These are phyloP conservation scores for Pisolithus marmoratus DNA, from an alignment of 768 basidiomycete genomes.

Conservation along the genomic window DNA sequence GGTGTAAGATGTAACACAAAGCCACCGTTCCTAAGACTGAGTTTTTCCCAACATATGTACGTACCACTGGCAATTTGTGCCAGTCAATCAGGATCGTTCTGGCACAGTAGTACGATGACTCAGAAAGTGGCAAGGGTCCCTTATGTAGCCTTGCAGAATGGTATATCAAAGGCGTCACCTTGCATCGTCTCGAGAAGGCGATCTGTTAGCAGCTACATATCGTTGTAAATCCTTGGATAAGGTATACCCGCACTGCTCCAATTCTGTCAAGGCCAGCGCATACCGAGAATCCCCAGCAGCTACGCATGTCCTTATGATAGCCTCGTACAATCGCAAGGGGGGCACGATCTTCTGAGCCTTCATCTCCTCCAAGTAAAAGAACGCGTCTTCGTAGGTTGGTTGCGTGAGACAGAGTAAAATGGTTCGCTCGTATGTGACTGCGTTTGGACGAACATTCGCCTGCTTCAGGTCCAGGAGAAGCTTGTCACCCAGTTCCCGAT, in stretches of 20 bases:
- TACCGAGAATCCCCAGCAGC: constrained; percentile 53
- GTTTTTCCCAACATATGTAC: no score
- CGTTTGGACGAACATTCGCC: constrained; percentile 48
- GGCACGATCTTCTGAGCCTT: constrained; percentile 60
- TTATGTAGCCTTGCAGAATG: not conserved
- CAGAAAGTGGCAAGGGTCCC: not conserved
- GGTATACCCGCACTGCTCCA: constrained; percentile 55
- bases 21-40: no score
- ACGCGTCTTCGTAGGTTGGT: constrained; percentile 75
- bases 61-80: no score
- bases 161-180: not conserved
- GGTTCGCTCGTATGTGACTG: constrained; percentile 59
- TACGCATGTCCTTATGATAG: constrained; percentile 55
- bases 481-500: constrained; percentile 63
- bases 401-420: constrained; percentile 68
- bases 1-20: no score
- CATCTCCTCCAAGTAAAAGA: constrained; percentile 87
- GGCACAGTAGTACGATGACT: no score
- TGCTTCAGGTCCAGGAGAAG: constrained; percentile 64
- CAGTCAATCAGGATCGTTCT: no score
- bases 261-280: constrained; percentile 62
- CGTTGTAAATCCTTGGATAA: constrained; percentile 25
- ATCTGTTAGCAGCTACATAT: constrained; percentile 23
- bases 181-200: not conserved
- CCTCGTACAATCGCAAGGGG: constrained; percentile 47